Evolutionary conservation across 805 yeast species (phyloP).

Genomic region (Starmera caribaea): DNA sequence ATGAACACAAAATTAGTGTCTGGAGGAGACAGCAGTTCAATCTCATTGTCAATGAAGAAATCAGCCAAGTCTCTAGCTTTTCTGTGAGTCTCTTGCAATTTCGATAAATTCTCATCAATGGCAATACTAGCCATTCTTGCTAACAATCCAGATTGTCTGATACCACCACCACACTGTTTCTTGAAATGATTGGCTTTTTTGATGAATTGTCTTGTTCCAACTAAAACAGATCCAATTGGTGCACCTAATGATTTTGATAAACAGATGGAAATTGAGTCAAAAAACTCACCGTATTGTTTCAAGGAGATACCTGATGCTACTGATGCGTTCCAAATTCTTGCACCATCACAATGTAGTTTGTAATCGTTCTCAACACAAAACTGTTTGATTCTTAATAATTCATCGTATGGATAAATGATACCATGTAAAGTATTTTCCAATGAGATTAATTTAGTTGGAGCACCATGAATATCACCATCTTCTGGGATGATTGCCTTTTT

Average conservation of each 20-base stretch:
- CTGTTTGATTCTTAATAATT: constrained; percentile 55
- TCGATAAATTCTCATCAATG: constrained; percentile 55
- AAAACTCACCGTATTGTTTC: constrained; percentile 60
- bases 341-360: constrained; percentile 83
- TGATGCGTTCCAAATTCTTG: constrained; percentile 88
- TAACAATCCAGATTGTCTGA: constrained; percentile 78
- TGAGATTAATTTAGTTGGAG: constrained; percentile 79
- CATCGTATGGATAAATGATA: constrained; percentile 68
- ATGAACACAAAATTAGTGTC: constrained; percentile 80
- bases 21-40: constrained; percentile 56
- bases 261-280: constrained; percentile 84
- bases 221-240: constrained; percentile 85
- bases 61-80: constrained; percentile 42
- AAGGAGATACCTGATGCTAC: constrained; percentile 48
- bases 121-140: constrained; percentile 73
- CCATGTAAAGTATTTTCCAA: constrained; percentile 90
- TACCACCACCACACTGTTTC: constrained; percentile 92
- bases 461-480: constrained; percentile 78
- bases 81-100: constrained; percentile 35
- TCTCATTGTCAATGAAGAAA: constrained; percentile 41
- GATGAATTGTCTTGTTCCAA: constrained; percentile 52
- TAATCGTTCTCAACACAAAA: constrained; percentile 57
- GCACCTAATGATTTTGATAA: constrained; percentile 88
- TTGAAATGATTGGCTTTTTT: constrained; percentile 74
- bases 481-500: constrained; percentile 50